Evolutionary conservation across 2,329 filamentous ascomycete species (phyloP).

Genomic region (Apiospora marii): DNA sequence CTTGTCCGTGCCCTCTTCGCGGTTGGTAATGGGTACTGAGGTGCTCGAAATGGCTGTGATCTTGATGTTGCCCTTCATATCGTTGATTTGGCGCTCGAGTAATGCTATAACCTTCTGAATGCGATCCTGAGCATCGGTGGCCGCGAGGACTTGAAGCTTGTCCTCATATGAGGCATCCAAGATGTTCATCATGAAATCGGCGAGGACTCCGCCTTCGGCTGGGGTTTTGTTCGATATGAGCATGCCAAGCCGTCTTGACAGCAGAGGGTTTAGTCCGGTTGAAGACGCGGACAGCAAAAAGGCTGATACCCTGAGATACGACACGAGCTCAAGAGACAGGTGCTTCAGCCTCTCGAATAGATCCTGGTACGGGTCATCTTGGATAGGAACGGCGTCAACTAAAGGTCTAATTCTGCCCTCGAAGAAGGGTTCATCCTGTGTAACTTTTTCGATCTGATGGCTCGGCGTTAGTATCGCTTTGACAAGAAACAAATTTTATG

Average conservation of each 20-base stretch:
- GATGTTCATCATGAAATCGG: slow-evolving; percentile 97
- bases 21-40: slow-evolving; percentile 65
- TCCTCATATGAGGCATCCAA: slow-evolving; percentile 89
- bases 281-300: slow-evolving; percentile 75
- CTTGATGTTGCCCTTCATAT: slow-evolving; percentile 86
- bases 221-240: slow-evolving; percentile 86
- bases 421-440: slow-evolving; percentile 83
- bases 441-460: slow-evolving; percentile 68
- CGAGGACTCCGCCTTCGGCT: slow-evolving; percentile 82
- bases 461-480: background rate
- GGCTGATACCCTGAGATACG: slow-evolving; percentile 83
- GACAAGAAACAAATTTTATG: background rate
- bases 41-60: slow-evolving; percentile 80
- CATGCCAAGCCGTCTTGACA: slow-evolving; percentile 85
- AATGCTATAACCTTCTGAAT: slow-evolving; percentile 85
- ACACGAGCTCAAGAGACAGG: slow-evolving; percentile 84
- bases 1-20: slow-evolving; percentile 62
- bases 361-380: slow-evolving; percentile 53
- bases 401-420: slow-evolving; percentile 75
- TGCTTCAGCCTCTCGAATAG: slow-evolving; percentile 84
- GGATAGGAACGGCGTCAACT: slow-evolving; percentile 34
- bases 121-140: slow-evolving; percentile 78
- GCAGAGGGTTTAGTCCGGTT: slow-evolving; percentile 77
- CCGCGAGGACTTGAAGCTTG: slow-evolving; percentile 85
- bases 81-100: slow-evolving; percentile 80